Base-by-base conservation (phyloP, 345 rosid genomes). In the Fremontodendron californicum region DNA sequence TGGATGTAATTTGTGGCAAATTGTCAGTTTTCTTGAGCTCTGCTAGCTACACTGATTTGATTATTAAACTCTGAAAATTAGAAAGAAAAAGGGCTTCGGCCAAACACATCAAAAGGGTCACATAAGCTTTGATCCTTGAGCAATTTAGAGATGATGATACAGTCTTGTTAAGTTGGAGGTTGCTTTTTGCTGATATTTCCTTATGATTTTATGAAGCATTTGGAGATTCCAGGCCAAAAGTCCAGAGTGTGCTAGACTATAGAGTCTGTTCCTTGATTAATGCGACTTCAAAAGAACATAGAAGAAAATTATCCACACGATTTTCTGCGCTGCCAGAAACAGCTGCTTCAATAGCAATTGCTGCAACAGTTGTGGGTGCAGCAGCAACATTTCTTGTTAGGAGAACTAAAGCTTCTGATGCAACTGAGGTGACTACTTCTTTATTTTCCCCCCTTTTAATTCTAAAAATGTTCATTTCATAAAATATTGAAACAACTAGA, bases 301-400 rank as follows among this genome's bases (percentile, higher is more conserved):
- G 61, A 29, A 82, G 84, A 66, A 91, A 80, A 35, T 31, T 73
- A 79, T 77, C 82, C 43, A 52, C 16, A 9, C 29, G 75, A 74
- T 48, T 79, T 79, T 80, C 77, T 60, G 90, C 92, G 49, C 78
- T 90, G 70, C 91, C 89, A 18, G 98, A 95, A 84, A 89, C 97
- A 52, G 92, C 90, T 73, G 87, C 88, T 80, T 90, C 98, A 80
- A 82, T 92, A 45, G 97, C 92, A 61, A 81, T 95, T 85, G 98
- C 94, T 75, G 98, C 92, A 21, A 84, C 96, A 0, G 88, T 89
- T 66, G 94, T 93, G 77, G 99, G 98, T 58, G 89, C 91, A 33
- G 99, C 99, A 74, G 96, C 98, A 25, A 89, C 98, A 19, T 52
- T 89, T 73, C 92, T 93, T 77, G 88, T 72, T 68, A 85, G 81